phyloP scores from a whole-genome alignment of 805 yeast genomes.

The Saccharomycopsis lassenensis region DNA sequence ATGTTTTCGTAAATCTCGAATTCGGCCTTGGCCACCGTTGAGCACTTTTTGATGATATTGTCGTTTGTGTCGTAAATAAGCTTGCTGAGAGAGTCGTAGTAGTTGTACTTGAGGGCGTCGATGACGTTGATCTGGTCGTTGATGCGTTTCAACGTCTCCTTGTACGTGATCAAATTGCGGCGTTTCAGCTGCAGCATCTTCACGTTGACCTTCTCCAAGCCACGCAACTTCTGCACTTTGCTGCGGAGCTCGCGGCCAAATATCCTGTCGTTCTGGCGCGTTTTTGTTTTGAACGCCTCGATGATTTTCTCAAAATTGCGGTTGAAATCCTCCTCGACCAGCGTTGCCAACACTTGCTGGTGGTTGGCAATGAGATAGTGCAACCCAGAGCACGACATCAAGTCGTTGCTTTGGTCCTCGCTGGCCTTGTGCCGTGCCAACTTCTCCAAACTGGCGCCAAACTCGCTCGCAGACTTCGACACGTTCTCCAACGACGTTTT shows the following conservation, averaged over 20 bases:
- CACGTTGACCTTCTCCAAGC: slow-evolving; percentile 50
- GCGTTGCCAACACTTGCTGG: slow-evolving; percentile 54
- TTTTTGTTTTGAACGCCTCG: slow-evolving; percentile 32
- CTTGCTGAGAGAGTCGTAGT: slow-evolving; percentile 52
- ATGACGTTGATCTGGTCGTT: slow-evolving; percentile 72
- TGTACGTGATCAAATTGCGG: slow-evolving; percentile 58
- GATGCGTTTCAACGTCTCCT: slow-evolving; percentile 52
- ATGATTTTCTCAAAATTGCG: slow-evolving; percentile 39
- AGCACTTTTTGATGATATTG: slow-evolving; percentile 41
- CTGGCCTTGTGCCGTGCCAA: slow-evolving; percentile 55
- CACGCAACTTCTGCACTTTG: slow-evolving; percentile 41
- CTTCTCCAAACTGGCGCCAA: slow-evolving; percentile 61
- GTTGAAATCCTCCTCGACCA: slow-evolving; percentile 44
- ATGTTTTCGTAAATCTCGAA: slow-evolving; percentile 72
- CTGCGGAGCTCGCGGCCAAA: slow-evolving; percentile 45
- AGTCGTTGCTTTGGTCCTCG: slow-evolving; percentile 47
- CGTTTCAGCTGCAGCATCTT: slow-evolving; percentile 48
- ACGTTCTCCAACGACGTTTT: slow-evolving; percentile 35
- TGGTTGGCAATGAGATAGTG: slow-evolving; percentile 71
- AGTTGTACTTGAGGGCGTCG: slow-evolving; percentile 64
- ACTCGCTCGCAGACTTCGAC: slow-evolving; percentile 53
- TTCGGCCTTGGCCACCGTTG: slow-evolving; percentile 65
- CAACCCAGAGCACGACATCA: slow-evolving; percentile 64
- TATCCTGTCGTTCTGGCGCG: slow-evolving; percentile 35
- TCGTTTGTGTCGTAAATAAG: slow-evolving; percentile 54